These are phyloP conservation scores for Hyparrhenia diplandra DNA, from an alignment of 176 grass and related monocot species.

Conservation along the genomic window DNA sequence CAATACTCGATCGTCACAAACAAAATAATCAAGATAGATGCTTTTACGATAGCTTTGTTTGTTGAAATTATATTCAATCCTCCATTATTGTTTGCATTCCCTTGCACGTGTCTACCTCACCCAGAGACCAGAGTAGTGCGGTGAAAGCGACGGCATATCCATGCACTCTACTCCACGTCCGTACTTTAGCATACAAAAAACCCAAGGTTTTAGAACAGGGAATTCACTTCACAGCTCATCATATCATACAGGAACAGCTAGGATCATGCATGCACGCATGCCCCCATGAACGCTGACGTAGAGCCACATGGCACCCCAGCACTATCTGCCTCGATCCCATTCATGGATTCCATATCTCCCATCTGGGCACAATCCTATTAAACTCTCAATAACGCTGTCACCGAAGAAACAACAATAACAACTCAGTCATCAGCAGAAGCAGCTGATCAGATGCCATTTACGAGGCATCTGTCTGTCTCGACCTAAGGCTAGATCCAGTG, in stretches of 20 bases:
- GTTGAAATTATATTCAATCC: too few relatives aligned
- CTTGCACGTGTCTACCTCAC: too few relatives aligned
- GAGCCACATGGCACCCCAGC: slow-evolving; percentile 34
- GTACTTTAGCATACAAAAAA: too few relatives aligned
- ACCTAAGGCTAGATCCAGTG: not conserved
- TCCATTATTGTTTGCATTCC: too few relatives aligned
- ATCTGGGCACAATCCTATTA: slow-evolving; percentile 9
- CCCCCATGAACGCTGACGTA: not conserved
- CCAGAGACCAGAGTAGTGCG: too few relatives aligned
- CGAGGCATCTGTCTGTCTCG: not conserved
- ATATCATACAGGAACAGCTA: too few relatives aligned
- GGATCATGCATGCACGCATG: too few relatives aligned
- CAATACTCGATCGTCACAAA: too few relatives aligned
- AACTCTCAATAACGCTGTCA: not conserved
- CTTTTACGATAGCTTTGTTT: too few relatives aligned
- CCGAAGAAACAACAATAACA: not conserved
- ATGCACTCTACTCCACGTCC: too few relatives aligned
- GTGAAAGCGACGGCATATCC: too few relatives aligned
- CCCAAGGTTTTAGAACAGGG: not conserved
- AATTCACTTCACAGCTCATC: not conserved
- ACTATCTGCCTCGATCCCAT: not conserved
- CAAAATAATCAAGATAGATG: too few relatives aligned
- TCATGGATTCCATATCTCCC: slow-evolving; percentile 25
- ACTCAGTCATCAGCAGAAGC: not conserved
- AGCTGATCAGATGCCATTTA: not conserved